Percentiles rank a stretch among this genome's conserved stretches.
These are phyloP conservation scores for Hydnomerulius pinastri DNA, from an alignment of 768 basidiomycete species.

Conservation along the genomic window DNA sequence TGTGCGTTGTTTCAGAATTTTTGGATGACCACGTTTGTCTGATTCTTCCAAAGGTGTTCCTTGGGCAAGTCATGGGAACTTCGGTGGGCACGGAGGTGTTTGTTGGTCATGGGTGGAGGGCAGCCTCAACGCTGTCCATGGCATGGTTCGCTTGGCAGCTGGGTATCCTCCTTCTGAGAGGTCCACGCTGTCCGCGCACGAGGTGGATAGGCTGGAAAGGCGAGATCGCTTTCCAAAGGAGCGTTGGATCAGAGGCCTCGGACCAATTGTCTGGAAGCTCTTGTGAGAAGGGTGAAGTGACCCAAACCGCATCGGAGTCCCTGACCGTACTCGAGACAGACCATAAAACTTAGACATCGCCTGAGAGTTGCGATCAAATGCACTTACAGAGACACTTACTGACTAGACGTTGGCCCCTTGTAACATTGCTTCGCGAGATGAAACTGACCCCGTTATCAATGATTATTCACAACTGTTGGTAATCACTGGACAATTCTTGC, in stretches of 20 bases:
- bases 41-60: constrained; percentile 45
- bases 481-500: too few relatives aligned
- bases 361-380: too few relatives aligned
- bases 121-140: constrained; percentile 56
- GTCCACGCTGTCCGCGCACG: constrained; percentile 48
- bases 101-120: constrained; percentile 64
- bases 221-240: not conserved
- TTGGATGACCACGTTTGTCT: not conserved
- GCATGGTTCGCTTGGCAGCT: constrained; percentile 59
- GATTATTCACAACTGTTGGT: too few relatives aligned
- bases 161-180: constrained; percentile 57
- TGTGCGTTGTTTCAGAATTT: constrained; percentile 35
- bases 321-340: not conserved
- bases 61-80: constrained; percentile 81
- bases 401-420: too few relatives aligned
- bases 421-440: too few relatives aligned
- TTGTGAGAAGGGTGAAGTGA: constrained; percentile 6
- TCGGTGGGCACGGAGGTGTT: constrained; percentile 74
- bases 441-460: too few relatives aligned
- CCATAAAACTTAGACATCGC: not conserved
- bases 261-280: not conserved
- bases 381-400: too few relatives aligned
- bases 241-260: not conserved
- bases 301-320: not conserved
- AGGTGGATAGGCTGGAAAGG: constrained; percentile 55